A percentile compares a stretch with the other conserved stretches of the same genome.
Evolutionary conservation across 2,329 filamentous ascomycete species (phyloP).

Genomic region (Septoria petroselini): DNA sequence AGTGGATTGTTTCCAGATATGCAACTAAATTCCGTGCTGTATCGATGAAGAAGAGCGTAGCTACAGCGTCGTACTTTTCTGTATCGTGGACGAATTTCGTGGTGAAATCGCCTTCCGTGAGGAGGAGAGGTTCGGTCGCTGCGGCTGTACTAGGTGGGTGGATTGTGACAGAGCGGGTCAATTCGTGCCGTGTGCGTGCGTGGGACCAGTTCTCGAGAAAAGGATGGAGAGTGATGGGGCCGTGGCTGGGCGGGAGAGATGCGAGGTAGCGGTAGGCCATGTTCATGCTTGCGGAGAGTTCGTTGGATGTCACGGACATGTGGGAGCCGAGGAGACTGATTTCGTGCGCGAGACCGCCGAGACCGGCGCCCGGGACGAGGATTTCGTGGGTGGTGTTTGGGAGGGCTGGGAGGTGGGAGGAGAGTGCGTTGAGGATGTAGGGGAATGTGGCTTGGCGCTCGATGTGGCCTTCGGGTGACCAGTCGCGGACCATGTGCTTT

Average conservation of each 20-base stretch:
- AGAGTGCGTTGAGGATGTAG: conserved; percentile 54
- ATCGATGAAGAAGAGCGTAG: conserved; percentile 89
- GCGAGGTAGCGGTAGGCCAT: conserved; percentile 72
- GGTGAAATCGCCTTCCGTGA: conserved; percentile 53
- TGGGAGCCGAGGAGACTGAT: conserved; percentile 65
- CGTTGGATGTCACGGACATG: conserved; percentile 68
- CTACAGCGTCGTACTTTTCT: conserved; percentile 62
- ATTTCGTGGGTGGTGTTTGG: conserved; percentile 48
- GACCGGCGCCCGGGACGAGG: conserved; percentile 78
- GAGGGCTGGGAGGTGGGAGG: conserved; percentile 22
- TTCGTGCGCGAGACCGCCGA: conserved; percentile 83
- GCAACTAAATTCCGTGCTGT: conserved; percentile 86
- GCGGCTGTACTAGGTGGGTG: conserved; percentile 6
- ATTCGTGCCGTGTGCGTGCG: conserved; percentile 55
- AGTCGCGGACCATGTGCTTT: conserved; percentile 88
- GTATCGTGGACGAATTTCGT: conserved; percentile 39
- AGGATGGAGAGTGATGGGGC: conserved; percentile 71
- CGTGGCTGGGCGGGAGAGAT: conserved; percentile 56
- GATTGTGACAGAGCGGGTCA: conserved; percentile 26
- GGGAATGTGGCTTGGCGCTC: conserved; percentile 73
- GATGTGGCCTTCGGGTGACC: conserved; percentile 68
- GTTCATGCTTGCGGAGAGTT: conserved; percentile 90
- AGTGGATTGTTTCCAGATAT: conserved; percentile 76
- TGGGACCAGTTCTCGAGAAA: conserved; percentile 68
- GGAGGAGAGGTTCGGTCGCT: conserved; percentile 5